These are phyloP conservation scores for Pholiota molesta DNA, from an alignment of 768 basidiomycete species.

Conservation along the genomic window DNA sequence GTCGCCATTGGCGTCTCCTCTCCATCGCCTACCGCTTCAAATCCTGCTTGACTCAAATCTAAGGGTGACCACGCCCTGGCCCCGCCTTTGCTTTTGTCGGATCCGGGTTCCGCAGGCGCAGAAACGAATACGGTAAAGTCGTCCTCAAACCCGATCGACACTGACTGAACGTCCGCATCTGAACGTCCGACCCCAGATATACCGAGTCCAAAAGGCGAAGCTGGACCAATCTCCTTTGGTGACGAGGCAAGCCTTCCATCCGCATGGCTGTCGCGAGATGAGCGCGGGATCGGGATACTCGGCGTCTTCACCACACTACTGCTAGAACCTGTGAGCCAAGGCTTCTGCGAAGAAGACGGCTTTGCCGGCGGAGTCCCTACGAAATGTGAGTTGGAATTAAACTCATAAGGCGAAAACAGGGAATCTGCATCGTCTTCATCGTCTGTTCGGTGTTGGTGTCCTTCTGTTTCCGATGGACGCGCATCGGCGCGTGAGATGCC, in stretches of 20 bases:
- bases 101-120: constrained; percentile 37
- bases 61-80: background rate
- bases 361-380: background rate
- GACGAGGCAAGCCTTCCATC: background rate
- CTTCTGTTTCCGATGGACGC: background rate
- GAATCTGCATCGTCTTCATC: constrained; percentile 7
- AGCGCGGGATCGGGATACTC: background rate
- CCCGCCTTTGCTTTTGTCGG: background rate
- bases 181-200: background rate
- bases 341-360: background rate
- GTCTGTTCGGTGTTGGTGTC: constrained; percentile 3
- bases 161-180: constrained; percentile 11
- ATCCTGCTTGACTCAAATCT: background rate
- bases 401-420: constrained; percentile 12
- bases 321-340: background rate
- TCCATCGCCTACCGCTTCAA: background rate
- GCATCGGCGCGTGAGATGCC: constrained; percentile 11
- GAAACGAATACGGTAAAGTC: constrained; percentile 80
- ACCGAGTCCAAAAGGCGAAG: background rate
- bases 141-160: constrained; percentile 65
- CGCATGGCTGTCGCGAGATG: background rate
- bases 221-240: constrained; percentile 6
- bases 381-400: background rate
- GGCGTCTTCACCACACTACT: background rate
- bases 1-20: constrained; percentile 2